phyloP scores from a whole-genome alignment of 2,329 filamentous ascomycete genomes.

The Aspergillus chevalieri region DNA sequence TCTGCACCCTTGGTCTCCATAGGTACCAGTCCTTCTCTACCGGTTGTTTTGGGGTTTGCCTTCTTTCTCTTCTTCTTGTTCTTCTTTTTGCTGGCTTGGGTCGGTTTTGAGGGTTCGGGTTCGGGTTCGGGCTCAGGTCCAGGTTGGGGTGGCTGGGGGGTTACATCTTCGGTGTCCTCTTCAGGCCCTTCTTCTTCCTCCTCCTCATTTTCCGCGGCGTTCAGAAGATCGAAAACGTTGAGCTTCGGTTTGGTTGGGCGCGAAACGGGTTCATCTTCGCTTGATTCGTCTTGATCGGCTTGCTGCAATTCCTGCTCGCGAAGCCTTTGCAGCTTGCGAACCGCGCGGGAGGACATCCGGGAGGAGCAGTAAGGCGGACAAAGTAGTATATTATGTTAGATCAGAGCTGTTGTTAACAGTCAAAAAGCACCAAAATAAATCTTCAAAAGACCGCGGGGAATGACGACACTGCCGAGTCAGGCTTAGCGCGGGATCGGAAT shows the following conservation, averaged over 20 bases:
- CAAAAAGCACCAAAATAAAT: not conserved
- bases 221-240: constrained; percentile 52
- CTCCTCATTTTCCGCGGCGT: constrained; percentile 36
- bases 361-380: not conserved
- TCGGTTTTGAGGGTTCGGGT: constrained; percentile 13
- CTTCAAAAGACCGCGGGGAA: constrained; percentile 19
- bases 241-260: constrained; percentile 36
- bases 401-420: not conserved
- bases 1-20: constrained; percentile 22
- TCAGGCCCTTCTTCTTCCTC: constrained; percentile 32
- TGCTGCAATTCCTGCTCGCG: constrained; percentile 52
- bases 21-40: constrained; percentile 14
- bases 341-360: constrained; percentile 59
- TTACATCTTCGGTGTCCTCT: constrained; percentile 11
- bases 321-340: constrained; percentile 59
- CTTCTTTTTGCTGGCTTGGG: constrained; percentile 32
- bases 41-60: constrained; percentile 32
- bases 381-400: not conserved
- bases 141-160: constrained; percentile 13
- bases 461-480: constrained; percentile 25
- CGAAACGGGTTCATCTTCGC: constrained; percentile 34
- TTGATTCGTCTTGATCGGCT: constrained; percentile 32
- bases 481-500: constrained; percentile 16
- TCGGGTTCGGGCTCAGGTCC: constrained; percentile 16
- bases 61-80: constrained; percentile 57